Base-by-base conservation (phyloP, 495 filamentous ascomycete genomes). In the Penicillium steckii region DNA sequence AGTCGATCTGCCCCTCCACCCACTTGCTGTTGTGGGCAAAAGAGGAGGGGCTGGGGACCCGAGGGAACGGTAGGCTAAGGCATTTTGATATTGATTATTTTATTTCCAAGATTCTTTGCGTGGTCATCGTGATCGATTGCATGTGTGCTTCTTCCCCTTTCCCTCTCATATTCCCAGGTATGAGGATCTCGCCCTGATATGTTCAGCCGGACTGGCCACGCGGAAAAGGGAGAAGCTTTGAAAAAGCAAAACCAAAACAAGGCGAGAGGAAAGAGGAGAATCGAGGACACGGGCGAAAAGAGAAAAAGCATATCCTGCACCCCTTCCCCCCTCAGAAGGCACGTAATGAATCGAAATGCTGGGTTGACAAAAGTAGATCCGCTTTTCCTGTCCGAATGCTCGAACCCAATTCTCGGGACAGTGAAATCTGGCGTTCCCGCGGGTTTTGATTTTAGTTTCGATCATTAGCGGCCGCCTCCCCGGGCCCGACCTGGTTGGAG, bases 51-150 rank as follows among this genome's bases (percentile, higher is more conserved):
- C 27, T 40, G 25, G 18, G 27, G 29, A 53, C 57, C 57, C 57
- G 50, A 38, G 29, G 3, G 33, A 47, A 9, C 22, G 57, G 53
- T 25, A 56, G 49, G 47, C 57, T 53, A 60, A 44, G 38, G 38
- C 3, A 12, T 21, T 37, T 37, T 27, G 26, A 10, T 10, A 5
- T 27, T 27, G 26, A 10, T 10, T 10, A 8, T 35, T 35, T 15
- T 15, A 37, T 37, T 24, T 52, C n/a, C 25, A 7, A 4, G 22
- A 24, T 15, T 48, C 29, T 17, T 46, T 32, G 19, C 29, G 7
- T 15, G 41, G 22, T 24, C 13, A 18, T 26, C 30, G 0, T 40
- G 10, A 8, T 25, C 30, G n/a, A 13, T 18, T 33, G 15, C 26
- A 23, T 8, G n/a, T n/a, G n/a, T n/a, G n/a, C n/a, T n/a, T n/a